Evolutionary conservation across 2,329 filamentous ascomycete species (phyloP), one percentile per base, ranked within the genome.

Genomic region (Verticillium nubilum): DNA sequence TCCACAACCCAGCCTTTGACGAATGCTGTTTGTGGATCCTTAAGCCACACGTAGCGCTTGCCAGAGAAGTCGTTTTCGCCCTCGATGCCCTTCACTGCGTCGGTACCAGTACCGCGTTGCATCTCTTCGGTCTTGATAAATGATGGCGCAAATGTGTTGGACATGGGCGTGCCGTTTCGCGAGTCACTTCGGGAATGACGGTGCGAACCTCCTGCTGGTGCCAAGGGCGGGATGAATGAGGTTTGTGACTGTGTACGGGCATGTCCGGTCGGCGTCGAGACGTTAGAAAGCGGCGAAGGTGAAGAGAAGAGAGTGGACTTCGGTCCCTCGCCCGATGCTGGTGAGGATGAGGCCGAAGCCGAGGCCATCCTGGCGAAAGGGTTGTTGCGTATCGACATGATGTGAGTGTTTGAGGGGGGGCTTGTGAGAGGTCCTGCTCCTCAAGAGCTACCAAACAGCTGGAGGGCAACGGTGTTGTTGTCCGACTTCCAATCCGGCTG

Each of bases 1-100:
- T 97, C 89, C 25, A 97, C 84, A 13, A 99, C 87, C 86, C 92
- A 94, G 4, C 94, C 96, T 67, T 92, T 91, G 58, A 98, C 86
- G 72, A 99, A 99, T 1, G 95, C 95, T 59, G 84, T 83, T 68
- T 93, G 85, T 1, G 91, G 82, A 75, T 99, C 93, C 74, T 89
- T 91, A 70, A 99, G 80, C 96, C 95, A 99, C 64, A 99, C 93
- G 79, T 98, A 99, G 78, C 95, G 86, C 78, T 96, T 98, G 60
- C 95, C 96, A 0, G 95, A 99, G 74, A 99, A 98, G 80, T 99
- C 95, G 73, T 97, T 98, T 71, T 97, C 94, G 63, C 95, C 95
- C 75, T 99, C 96, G 61, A 97, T 92, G 19, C 91, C 90, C 56
- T 80, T 80, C 17, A 88, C 82, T 12, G 78, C 69, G 64, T 87